phyloP scores from a whole-genome alignment of 768 basidiomycete species.

The Podaxis rugospora region DNA sequence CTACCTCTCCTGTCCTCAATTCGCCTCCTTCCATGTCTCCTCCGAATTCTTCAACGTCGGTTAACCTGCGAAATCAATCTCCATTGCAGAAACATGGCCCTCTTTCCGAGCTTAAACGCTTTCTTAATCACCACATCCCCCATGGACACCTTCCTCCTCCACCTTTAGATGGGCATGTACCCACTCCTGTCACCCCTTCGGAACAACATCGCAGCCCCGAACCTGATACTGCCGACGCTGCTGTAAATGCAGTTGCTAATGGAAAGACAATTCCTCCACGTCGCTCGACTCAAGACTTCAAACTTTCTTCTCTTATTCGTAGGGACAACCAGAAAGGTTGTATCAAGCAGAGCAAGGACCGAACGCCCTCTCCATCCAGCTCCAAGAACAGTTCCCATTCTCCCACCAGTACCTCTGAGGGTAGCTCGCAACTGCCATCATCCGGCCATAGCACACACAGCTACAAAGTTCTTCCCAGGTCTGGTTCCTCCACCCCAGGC shows the following conservation, averaged over 20 bases:
- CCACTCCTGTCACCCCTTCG: constrained; percentile 12
- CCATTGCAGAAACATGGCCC: constrained; percentile 54
- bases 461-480: constrained; percentile 16
- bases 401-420: constrained; percentile 19
- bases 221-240: constrained; percentile 14
- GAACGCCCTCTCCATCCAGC: constrained; percentile 33
- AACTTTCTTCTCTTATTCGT: constrained; percentile 22
- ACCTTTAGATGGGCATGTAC: constrained; percentile 20
- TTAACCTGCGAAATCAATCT: constrained; percentile 13
- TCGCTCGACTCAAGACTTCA: constrained; percentile 25
- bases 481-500: constrained; percentile 19
- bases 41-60: constrained; percentile 15
- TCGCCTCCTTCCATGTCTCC: constrained; percentile 14
- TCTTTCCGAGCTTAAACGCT: constrained; percentile 90
- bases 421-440: constrained; percentile 20
- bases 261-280: constrained; percentile 16
- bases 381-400: constrained; percentile 20
- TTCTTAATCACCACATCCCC: constrained; percentile 88
- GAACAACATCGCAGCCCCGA: constrained; percentile 19
- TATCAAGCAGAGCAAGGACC: constrained; percentile 41
- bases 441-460: constrained; percentile 10
- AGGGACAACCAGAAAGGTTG: constrained; percentile 15
- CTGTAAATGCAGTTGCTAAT: constrained; percentile 15
- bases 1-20: constrained; percentile 10
- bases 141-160: constrained; percentile 38